Evolutionary conservation across 2,329 filamentous ascomycete species (phyloP).

Genomic region (Hypoxylon sp.): DNA sequence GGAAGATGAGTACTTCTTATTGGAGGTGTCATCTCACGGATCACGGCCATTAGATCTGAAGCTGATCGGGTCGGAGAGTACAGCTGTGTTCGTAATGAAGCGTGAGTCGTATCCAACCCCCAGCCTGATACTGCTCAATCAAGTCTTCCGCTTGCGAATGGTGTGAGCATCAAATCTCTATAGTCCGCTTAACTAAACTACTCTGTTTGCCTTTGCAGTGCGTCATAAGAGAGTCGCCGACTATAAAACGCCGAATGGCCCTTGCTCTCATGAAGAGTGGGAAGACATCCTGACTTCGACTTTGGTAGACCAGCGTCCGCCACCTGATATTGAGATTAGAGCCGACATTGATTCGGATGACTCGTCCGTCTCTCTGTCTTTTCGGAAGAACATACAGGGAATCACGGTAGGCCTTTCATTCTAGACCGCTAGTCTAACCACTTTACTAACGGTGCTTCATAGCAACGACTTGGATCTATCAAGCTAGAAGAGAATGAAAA

Average conservation of each 20-base stretch:
- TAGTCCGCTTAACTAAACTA: constrained; percentile 31
- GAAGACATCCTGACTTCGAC: constrained; percentile 70
- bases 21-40: constrained; percentile 69
- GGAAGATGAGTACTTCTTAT: constrained; percentile 69
- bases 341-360: constrained; percentile 69
- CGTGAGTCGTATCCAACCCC: constrained; percentile 62
- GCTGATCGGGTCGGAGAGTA: constrained; percentile 77
- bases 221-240: constrained; percentile 69
- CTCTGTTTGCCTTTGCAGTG: constrained; percentile 59
- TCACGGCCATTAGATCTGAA: constrained; percentile 73
- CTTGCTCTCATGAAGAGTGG: constrained; percentile 77
- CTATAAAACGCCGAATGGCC: constrained; percentile 67
- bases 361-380: constrained; percentile 70
- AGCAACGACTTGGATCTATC: constrained; percentile 80
- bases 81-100: constrained; percentile 69
- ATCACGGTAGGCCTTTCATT: constrained; percentile 71
- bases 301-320: constrained; percentile 65
- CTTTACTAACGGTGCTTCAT: constrained; percentile 28
- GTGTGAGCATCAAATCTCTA: constrained; percentile 44
- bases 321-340: constrained; percentile 70
- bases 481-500: constrained; percentile 69
- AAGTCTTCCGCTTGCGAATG: constrained; percentile 42
- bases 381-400: constrained; percentile 76
- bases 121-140: constrained; percentile 29
- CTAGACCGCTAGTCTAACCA: constrained; percentile 27